phyloP scores from a whole-genome alignment of 345 rosid genomes.

The Microthlaspi erraticum region DNA sequence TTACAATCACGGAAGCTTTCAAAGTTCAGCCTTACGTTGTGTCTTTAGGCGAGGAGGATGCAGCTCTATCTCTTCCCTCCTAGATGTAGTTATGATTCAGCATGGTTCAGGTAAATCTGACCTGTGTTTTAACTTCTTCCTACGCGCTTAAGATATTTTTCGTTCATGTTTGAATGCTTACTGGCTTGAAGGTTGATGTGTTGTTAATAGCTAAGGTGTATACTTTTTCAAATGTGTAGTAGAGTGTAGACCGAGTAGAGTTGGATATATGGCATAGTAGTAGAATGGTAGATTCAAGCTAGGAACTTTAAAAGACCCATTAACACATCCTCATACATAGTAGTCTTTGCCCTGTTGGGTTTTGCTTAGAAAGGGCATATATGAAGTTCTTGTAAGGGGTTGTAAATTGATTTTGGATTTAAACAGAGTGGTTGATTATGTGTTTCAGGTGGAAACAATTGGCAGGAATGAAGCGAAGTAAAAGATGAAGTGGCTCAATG shows the following conservation, averaged over 20 bases:
- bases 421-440: background rate
- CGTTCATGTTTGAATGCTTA: background rate
- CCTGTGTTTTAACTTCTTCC: background rate
- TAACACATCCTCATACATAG: slow-evolving; percentile 27
- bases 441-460: slow-evolving; percentile 35
- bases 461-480: slow-evolving; percentile 29
- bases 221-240: background rate
- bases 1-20: slow-evolving; percentile 59
- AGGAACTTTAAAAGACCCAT: slow-evolving; percentile 3
- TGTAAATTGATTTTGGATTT: background rate
- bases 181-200: slow-evolving; percentile 10
- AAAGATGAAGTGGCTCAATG: slow-evolving; percentile 21
- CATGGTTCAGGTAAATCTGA: slow-evolving; percentile 45
- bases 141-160: background rate
- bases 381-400: background rate
- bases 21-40: slow-evolving; percentile 46
- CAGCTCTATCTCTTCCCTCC: slow-evolving; percentile 30
- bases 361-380: background rate
- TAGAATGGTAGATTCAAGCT: slow-evolving; percentile 4
- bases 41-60: slow-evolving; percentile 51
- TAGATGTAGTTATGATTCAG: slow-evolving; percentile 24
- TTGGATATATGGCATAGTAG: slow-evolving; percentile 4
- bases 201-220: slow-evolving; percentile 17
- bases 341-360: background rate
- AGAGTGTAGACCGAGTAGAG: slow-evolving; percentile 3